Conservation (phyloP, 2,329 filamentous ascomycete genomes). For the Byssothecium circinans region DNA sequence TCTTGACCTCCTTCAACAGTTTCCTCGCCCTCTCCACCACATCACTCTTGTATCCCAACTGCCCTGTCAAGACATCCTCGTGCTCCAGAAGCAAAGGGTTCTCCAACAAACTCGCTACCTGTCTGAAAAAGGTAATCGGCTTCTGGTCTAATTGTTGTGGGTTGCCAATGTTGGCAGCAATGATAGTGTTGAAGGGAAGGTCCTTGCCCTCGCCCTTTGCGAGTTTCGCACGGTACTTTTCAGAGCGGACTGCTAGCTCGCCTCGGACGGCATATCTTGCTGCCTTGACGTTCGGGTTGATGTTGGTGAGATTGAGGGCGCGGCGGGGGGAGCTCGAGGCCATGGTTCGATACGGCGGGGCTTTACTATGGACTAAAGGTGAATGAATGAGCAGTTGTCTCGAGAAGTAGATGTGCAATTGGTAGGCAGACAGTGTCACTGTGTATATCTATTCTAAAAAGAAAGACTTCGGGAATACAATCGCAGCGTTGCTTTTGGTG, state of each 20-base stretch:
- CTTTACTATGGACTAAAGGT: conserved; percentile 3
- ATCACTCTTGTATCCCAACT: conserved; percentile 85
- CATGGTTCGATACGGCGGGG: conserved; percentile 45
- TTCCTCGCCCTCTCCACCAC: conserved; percentile 80
- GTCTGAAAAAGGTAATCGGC: conserved; percentile 98
- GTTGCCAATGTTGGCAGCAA: conserved; percentile 98
- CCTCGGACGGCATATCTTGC: conserved; percentile 97
- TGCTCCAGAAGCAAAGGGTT: conserved; percentile 84
- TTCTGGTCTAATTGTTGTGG: conserved; percentile 99
- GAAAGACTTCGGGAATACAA: not conserved
- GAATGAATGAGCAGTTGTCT: conserved; percentile 10
- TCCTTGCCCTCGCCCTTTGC: conserved; percentile 59
- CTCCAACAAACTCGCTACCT: conserved; percentile 90
- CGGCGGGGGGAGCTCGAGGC: conserved; percentile 43
- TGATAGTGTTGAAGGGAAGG: conserved; percentile 86
- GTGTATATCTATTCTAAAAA: conserved; percentile 8
- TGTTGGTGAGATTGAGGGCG: conserved; percentile 76
- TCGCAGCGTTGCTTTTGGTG: conserved; percentile 11
- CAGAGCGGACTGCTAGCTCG: conserved; percentile 90
- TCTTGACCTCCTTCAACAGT: conserved; percentile 80
- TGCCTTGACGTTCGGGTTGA: conserved; percentile 84
- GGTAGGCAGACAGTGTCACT: not conserved
- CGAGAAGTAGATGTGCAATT: conserved; percentile 4
- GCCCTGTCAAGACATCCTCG: conserved; percentile 72
- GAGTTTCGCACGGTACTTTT: conserved; percentile 80